phyloP scores from a whole-genome alignment of 129 eudicot species.

The Lonicera japonica region DNA sequence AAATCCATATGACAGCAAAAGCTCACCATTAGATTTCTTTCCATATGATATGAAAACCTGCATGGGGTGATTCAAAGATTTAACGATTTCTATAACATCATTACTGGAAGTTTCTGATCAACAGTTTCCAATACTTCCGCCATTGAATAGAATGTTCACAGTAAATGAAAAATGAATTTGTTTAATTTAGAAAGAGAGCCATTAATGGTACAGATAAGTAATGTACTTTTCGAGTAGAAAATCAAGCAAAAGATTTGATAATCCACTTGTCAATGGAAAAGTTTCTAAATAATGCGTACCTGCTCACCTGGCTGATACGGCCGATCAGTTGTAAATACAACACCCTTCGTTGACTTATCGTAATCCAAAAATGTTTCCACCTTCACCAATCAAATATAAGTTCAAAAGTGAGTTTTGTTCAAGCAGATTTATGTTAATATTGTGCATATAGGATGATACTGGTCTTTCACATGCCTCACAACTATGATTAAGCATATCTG shows the following conservation, averaged over 20 bases:
- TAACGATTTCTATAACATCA: neutral
- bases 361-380: constrained; percentile 89
- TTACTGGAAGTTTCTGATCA: no score
- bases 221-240: no score
- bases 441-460: neutral
- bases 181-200: no score
- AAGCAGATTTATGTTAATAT: neutral
- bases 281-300: constrained; percentile 42
- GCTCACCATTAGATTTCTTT: constrained; percentile 90
- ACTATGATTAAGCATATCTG: constrained; percentile 93
- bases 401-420: constrained; percentile 3
- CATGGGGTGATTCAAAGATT: constrained; percentile 3
- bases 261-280: neutral
- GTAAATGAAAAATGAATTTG: no score
- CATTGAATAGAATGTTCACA: no score
- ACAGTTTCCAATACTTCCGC: no score
- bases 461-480: constrained; percentile 55
- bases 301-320: constrained; percentile 99
- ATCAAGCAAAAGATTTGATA: no score
- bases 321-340: constrained; percentile 93
- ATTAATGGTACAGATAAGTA: no score
- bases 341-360: constrained; percentile 85
- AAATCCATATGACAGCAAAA: constrained; percentile 92
- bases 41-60: constrained; percentile 97
- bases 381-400: constrained; percentile 32